Percentiles rank a stretch among this genome's conserved stretches.
These are phyloP conservation scores for Rhynchosporium secalis DNA, from an alignment of 2,329 filamentous ascomycete genomes.

Conservation along the genomic window DNA sequence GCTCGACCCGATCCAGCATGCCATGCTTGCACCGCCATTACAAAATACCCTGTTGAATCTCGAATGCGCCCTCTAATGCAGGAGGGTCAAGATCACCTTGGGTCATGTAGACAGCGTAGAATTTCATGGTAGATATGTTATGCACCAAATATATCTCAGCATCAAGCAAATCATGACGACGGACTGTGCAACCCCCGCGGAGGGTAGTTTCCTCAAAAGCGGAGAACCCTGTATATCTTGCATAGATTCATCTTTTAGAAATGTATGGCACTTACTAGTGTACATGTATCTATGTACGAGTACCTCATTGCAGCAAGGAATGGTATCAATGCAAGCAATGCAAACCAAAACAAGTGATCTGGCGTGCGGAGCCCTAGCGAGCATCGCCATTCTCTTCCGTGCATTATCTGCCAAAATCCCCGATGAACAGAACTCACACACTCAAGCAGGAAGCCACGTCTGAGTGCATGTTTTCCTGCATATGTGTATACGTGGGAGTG, in stretches of 20 bases:
- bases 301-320: background rate
- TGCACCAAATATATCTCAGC: too few species aligned
- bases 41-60: background rate
- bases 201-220: slow-evolving; percentile 7
- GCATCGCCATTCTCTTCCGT: background rate
- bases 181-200: slow-evolving; percentile 3
- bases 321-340: slow-evolving; percentile 1
- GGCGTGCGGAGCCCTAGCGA: background rate
- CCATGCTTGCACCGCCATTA: background rate
- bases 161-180: background rate
- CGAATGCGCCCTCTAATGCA: background rate
- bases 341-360: background rate
- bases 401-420: too few species aligned
- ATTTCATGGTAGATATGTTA: background rate
- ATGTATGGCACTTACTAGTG: too few species aligned
- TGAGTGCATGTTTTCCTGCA: too few species aligned
- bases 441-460: too few species aligned
- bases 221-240: slow-evolving; percentile 7
- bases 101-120: background rate
- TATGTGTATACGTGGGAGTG: too few species aligned
- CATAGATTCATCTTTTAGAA: too few species aligned
- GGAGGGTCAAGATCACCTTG: background rate
- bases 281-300: background rate
- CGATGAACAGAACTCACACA: too few species aligned
- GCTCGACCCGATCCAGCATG: background rate